A percentile compares a stretch with the other conserved stretches of the same genome.
Conservation (phyloP, 164 flowering plant genomes). For the Aristolochia contorta region DNA sequence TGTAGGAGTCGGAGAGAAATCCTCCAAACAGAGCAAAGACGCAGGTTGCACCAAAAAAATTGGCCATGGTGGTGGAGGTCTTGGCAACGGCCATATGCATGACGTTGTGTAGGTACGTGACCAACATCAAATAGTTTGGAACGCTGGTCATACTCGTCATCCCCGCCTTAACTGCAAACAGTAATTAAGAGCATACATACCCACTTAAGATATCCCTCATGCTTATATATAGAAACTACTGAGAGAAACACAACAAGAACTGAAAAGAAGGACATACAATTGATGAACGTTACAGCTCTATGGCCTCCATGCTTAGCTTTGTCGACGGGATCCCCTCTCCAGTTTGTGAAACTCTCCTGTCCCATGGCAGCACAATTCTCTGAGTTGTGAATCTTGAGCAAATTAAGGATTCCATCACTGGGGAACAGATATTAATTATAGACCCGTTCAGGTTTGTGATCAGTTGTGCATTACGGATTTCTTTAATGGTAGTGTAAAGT, state of each 20-base stretch:
- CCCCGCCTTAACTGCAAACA: conserved; percentile 7
- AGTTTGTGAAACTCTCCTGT: conserved; percentile 5
- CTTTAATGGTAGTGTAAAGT: too few relatives aligned
- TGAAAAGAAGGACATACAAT: conserved; percentile 8
- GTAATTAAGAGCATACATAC: too few relatives aligned
- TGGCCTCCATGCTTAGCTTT: conserved; percentile 14
- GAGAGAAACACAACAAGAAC: too few relatives aligned
- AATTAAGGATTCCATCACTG: not conserved
- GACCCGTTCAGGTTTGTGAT: not conserved
- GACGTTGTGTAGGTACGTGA: conserved; percentile 7
- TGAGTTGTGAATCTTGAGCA: not conserved
- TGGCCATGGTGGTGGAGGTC: conserved; percentile 10
- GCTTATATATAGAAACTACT: too few relatives aligned
- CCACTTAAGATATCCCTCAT: not conserved
- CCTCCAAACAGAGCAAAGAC: conserved; percentile 13
- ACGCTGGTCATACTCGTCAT: conserved; percentile 7
- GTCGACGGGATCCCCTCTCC: conserved; percentile 11
- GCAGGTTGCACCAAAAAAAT: conserved; percentile 15
- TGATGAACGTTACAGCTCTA: conserved; percentile 12
- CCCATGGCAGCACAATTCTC: conserved; percentile 2
- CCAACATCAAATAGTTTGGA: conserved; percentile 10
- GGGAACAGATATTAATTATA: not conserved
- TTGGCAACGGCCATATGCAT: conserved; percentile 14
- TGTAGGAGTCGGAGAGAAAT: conserved; percentile 17
- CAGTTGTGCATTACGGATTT: too few relatives aligned